Conservation (phyloP, 352 stramenopile species). For the Globisporangium uncinulatum region DNA sequence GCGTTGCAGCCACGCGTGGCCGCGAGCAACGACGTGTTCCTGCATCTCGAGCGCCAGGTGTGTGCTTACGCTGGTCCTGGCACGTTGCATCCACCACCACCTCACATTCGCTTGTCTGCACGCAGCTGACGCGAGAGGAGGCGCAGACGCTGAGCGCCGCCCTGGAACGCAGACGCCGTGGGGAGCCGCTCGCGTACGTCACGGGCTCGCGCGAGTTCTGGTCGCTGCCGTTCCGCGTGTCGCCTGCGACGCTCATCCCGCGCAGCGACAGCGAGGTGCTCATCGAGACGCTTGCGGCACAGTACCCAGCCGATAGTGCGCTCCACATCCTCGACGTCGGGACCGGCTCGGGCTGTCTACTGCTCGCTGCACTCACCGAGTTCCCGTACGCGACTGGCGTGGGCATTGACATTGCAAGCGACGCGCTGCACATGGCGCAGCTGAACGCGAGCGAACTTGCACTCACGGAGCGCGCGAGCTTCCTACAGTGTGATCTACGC, state of each 20-base stretch:
- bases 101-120: not conserved
- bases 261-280: slow-evolving; percentile 79
- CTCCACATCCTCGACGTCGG: slow-evolving; percentile 66
- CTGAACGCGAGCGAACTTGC: slow-evolving; percentile 33
- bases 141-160: slow-evolving; percentile 14
- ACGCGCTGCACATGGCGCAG: slow-evolving; percentile 42
- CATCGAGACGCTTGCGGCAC: slow-evolving; percentile 50
- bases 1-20: slow-evolving; percentile 32
- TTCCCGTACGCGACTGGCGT: slow-evolving; percentile 51
- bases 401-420: slow-evolving; percentile 50
- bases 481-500: slow-evolving; percentile 34
- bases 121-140: slow-evolving; percentile 32
- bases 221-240: slow-evolving; percentile 54
- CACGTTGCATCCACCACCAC: not conserved
- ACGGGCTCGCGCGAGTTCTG: slow-evolving; percentile 69
- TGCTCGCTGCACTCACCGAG: slow-evolving; percentile 55
- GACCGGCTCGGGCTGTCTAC: slow-evolving; percentile 60
- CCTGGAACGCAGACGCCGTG: slow-evolving; percentile 21
- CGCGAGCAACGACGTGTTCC: slow-evolving; percentile 49
- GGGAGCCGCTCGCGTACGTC: slow-evolving; percentile 76
- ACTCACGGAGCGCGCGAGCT: slow-evolving; percentile 10
- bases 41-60: slow-evolving; percentile 43
- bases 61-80: not conserved
- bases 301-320: slow-evolving; percentile 29
- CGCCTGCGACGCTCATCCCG: slow-evolving; percentile 63